Evolutionary conservation across 495 filamentous ascomycete species (phyloP), one percentile per base, ranked within the genome.

Genomic region (Podospora conica): DNA sequence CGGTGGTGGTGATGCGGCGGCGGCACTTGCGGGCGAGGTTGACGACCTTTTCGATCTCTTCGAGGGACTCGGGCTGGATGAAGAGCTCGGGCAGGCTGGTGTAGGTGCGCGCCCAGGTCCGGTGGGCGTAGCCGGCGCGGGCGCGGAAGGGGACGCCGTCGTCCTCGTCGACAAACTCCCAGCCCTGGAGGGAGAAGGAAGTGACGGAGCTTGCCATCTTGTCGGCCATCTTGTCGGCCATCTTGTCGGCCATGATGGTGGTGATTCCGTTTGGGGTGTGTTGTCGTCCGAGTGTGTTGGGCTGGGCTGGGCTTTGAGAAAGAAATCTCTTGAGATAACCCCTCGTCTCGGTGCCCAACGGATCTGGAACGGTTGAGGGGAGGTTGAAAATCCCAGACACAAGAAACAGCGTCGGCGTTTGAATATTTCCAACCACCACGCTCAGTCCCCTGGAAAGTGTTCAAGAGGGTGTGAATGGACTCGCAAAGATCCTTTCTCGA

Each of bases 91-190:
- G 95, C 21, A 86, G 84, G 55, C 87, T 91, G 73, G 88, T 88
- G 79, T 93, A 95, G 53, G 95, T 98, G 73, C 88, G 89, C 25
- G 96, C 95, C 95, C 95, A 98, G n/a, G 96, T 98, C 71, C 90
- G 88, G 81, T 98, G 95, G 40, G 85, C 77, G 77, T 97, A 86
- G 29, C 84, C 78, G 64, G 80, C 76, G 58, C 83, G 81, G 4
- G 90, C 89, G 76, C 88, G 91, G 81, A 97, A 97, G 27, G 92
- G 88, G 25, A 92, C 66, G 60, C 65, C 75, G 67, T 80, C 77
- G 55, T 69, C 61, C 18, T 24, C 33, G 22, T 68, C 56, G 55
- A 78, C 63, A 40, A 66, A 65, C 48, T 66, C 61, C 54, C 65
- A 70, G 33, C 70, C 64, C 22, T 68, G 62, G 40, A 58, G n/a